Base-by-base conservation (phyloP, 352 stramenopile genomes). In the Phytophthora quininea region DNA sequence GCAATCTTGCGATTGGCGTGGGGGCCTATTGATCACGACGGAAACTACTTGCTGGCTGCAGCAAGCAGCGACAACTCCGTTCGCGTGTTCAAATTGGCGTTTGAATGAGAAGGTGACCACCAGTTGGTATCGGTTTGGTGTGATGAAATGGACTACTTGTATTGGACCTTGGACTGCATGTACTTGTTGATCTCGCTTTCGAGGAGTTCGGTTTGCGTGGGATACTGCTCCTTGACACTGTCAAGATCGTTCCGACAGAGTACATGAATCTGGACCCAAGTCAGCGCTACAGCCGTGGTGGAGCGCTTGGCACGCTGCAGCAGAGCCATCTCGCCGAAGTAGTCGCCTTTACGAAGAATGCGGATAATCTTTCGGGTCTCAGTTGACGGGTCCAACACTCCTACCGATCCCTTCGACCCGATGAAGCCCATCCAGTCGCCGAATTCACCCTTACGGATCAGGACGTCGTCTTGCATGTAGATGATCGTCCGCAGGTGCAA, bases 361-460 rank as follows among this genome's bases (percentile, higher is more conserved):
- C 80, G 73, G 11, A 89, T 85, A 37, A 91, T 82, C 52, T 80
- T 81, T 30, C 80, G 80, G 35, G 62, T 62, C 5, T 71, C 45
- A 1, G 77, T 67, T 11, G 58, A 74, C 3, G 82, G 82, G 50
- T 90, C 82, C 9, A 91, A 68, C 32, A 91, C 75, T 14, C 76
- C 80, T 1, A 91, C 80, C 4, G 73, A 79, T 9, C 83, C 83
- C 57, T 88, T 89, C 10, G 79, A 86, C 8, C 81, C 81, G 54
- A 90, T 90, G 48, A 91, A 90, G 27, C 84, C 86, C 86, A 93
- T 93, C 86, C 86, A 93, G 65, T 93, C 84, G 10, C 86, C 82
- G 32, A 82, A 83, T 64, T 93, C 86, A n/a, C 84, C 84, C 60
- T 93, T 92, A 43, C 86, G 79, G 33, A 92, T 91, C 10, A 92